Conservation (phyloP, 176 grass and related monocot species). For the Urochloa ruziziensis region DNA sequence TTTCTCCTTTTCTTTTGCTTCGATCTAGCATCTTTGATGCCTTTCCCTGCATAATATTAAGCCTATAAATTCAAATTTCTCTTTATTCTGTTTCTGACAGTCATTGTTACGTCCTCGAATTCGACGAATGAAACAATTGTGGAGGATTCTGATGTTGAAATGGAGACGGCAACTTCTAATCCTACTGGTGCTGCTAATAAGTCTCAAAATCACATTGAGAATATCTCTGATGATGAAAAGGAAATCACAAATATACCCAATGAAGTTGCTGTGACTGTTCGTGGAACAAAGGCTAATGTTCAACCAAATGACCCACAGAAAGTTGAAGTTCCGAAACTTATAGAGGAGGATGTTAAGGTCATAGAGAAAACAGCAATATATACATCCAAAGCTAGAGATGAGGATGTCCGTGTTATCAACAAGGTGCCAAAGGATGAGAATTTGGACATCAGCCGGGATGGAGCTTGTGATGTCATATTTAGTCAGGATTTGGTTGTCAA, state of each 20-base stretch:
- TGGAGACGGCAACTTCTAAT: constrained; percentile 71
- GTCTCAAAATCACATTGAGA: constrained; percentile 33
- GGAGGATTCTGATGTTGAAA: constrained; percentile 81
- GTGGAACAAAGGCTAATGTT: constrained; percentile 25
- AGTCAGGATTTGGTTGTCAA: constrained; percentile 68
- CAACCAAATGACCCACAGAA: constrained; percentile 12
- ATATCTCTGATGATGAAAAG: constrained; percentile 34
- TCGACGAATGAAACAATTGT: constrained; percentile 89
- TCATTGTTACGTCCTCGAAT: constrained; percentile 76
- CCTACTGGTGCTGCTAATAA: constrained; percentile 28
- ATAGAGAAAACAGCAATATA: constrained; percentile 47
- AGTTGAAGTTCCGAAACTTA: constrained; percentile 28
- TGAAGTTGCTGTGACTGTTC: constrained; percentile 31
- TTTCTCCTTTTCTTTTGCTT: not conserved
- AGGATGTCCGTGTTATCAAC: constrained; percentile 46
- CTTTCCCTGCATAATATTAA: not conserved
- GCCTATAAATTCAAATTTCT: not conserved
- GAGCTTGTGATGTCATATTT: constrained; percentile 76
- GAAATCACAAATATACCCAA: constrained; percentile 10
- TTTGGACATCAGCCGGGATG: constrained; percentile 52
- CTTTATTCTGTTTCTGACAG: constrained; percentile 46
- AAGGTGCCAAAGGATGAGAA: constrained; percentile 59
- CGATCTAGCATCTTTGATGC: not conserved
- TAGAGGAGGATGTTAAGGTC: constrained; percentile 38
- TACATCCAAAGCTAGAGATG: constrained; percentile 28